Evolutionary conservation across 164 flowering plant genomes (phyloP), one percentile per base, ranked within the genome.

Genomic region (Chimonanthus salicifolius): DNA sequence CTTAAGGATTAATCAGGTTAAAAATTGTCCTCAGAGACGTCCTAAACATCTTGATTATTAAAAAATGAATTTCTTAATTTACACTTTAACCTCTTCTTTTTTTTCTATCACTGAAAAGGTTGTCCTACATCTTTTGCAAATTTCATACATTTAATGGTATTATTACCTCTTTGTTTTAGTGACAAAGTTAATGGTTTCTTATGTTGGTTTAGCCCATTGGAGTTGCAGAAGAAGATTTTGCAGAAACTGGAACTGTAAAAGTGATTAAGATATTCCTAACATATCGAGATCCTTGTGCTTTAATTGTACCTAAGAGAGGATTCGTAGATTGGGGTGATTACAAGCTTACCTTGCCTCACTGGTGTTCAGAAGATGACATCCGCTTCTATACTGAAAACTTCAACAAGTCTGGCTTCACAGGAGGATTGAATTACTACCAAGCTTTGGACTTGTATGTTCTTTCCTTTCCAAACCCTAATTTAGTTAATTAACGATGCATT

Each of bases 301-400:
- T 62, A 13, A 75, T 85, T 46, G 85, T n/a, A 71, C 91, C 89
- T 33, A 80, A 71, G 4, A 65, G 67, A n/a, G 48, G 67, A 20
- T 2, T 71, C 1, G 6, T 6, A 47, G 8, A 47, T 48, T 62
- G n/a, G 44, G 10, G 50, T 7, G 43, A 43, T 62, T 2, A 3
- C 13, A 15, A 62, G 16, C 62, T 62, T 47, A 20, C 68, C 13
- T 49, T 85, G 68, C 90, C 90, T 1, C 4, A 76, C 10, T 88
- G 90, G 92, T 77, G 86, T 7, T 74, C 87, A 2, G 89, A 87
- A 63, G 87, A 87, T 43, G 87, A 87, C 3, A 73, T 88, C 6
- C 72, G 74, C 20, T 76, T 78, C 9, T 85, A 70, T 58, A 85
- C 87, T 0, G 74, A 74, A 68, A 85, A 85, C 75, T 87, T 82